Evolutionary conservation across 768 basidiomycete genomes (phyloP), one percentile per base, ranked within the genome.

Genomic region (Phaeolepiota aurea): DNA sequence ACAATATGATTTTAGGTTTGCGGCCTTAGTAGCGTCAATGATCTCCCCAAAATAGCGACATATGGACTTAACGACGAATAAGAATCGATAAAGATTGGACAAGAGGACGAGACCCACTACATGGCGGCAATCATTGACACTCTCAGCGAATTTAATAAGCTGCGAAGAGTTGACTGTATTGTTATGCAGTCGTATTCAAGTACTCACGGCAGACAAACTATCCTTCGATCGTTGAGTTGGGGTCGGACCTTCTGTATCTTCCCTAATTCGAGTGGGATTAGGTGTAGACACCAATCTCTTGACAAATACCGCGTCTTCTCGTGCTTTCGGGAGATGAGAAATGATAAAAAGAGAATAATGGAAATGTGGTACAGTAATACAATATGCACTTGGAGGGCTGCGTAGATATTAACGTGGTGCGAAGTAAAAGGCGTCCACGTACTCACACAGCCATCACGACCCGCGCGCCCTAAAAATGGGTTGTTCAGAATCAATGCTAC

Each of bases 41-140:
- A 50, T 45, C 58, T 90, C 88, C 1, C 84, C 88, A 47, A 91
- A 90, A 54, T 86, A 87, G 34, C 75, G 76, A 52, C 88, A 89
- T 43, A 90, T 80, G 1, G 71, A 66, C 83, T 89, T 7, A 32
- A n/a, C n/a, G n/a, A n/a, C 37, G 32, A 20, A 14, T 21, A 13
- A 16, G 25, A 34, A 9, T 31, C 32, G 7, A 5, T 5, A 13
- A n/a, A 20, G 14, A 21, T 13, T 22, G 10, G 19, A 38, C 16
- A 18, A 16, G 18, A 15, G 21, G 5, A 11, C 7, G 13, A 13
- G 16, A 5, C 60, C 80, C 48, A 87, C 86, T 18, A 87, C 66
- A 60, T 90, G 87, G 28, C 87, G 65, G 55, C 87, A 90, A 3
- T 68, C 57, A 5, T 65, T 56, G 1, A 62, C 59, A 37, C 68